Evolutionary conservation across 805 yeast species (phyloP).

Genomic region (Myxozyma udenii): DNA sequence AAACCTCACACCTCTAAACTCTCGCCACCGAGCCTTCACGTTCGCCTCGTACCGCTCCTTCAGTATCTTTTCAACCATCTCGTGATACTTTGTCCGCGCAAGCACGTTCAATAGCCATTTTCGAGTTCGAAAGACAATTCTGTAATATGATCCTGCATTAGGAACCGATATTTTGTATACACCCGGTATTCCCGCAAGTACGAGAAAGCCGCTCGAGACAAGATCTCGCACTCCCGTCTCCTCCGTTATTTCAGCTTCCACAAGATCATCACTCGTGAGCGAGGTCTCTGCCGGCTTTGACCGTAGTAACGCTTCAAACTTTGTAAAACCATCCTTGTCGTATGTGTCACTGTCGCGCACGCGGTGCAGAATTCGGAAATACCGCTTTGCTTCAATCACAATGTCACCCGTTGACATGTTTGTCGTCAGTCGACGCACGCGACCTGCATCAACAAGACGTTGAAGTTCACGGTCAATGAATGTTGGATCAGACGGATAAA

Average conservation of each 20-base stretch:
- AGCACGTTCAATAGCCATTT: slow-evolving; percentile 39
- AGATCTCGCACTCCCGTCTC: slow-evolving; percentile 23
- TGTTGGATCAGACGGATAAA: slow-evolving; percentile 39
- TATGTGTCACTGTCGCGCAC: neutral
- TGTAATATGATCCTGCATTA: slow-evolving; percentile 39
- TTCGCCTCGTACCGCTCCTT: slow-evolving; percentile 35
- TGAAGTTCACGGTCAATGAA: slow-evolving; percentile 39
- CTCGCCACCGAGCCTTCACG: slow-evolving; percentile 41
- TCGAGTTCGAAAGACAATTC: slow-evolving; percentile 36
- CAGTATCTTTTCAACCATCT: slow-evolving; percentile 38
- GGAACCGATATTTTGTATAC: slow-evolving; percentile 39
- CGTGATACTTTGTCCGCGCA: slow-evolving; percentile 39
- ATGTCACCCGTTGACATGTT: slow-evolving; percentile 37
- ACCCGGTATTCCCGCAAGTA: slow-evolving; percentile 37
- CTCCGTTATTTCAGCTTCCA: slow-evolving; percentile 23
- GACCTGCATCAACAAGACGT: slow-evolving; percentile 30
- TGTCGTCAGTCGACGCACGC: slow-evolving; percentile 34
- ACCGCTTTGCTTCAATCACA: slow-evolving; percentile 33
- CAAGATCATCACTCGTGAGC: slow-evolving; percentile 33
- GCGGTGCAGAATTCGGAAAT: slow-evolving; percentile 22
- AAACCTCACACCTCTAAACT: slow-evolving; percentile 50
- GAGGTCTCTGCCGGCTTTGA: slow-evolving; percentile 34
- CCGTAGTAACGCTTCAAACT: slow-evolving; percentile 32
- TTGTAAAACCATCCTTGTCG: neutral
- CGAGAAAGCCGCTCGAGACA: slow-evolving; percentile 38